These are phyloP conservation scores for Phlyctochytrium planicorne DNA, from an alignment of 192 early-diverging fungal genomes.

Conservation along the genomic window DNA sequence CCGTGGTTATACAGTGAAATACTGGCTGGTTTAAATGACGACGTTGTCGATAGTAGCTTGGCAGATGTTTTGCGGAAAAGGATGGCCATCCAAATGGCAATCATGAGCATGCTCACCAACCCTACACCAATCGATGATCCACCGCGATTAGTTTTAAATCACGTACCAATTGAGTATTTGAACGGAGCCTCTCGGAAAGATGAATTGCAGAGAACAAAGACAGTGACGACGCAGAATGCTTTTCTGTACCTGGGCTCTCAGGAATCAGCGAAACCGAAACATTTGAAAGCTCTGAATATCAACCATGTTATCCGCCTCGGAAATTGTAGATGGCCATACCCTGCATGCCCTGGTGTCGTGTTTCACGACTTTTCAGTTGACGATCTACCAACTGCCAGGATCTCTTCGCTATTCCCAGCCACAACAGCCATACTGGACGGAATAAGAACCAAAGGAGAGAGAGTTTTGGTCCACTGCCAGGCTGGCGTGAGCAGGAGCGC, in stretches of 20 bases:
- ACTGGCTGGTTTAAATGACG: neutral
- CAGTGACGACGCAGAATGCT: neutral
- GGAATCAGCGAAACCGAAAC: slow-evolving; percentile 1
- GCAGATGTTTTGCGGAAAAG: neutral
- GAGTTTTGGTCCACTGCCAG: slow-evolving; percentile 77
- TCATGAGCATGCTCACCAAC: neutral
- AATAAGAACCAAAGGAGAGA: neutral
- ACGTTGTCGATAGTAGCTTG: neutral
- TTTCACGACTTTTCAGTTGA: slow-evolving; percentile 4
- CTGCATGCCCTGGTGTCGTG: neutral
- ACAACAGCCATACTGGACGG: neutral
- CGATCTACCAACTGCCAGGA: neutral
- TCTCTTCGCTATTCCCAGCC: slow-evolving; percentile 2
- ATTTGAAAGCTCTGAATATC: neutral
- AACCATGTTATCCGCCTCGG: slow-evolving; percentile 5
- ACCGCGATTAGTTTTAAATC: neutral
- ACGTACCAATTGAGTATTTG: neutral
- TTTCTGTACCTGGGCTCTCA: slow-evolving; percentile 7
- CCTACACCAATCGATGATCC: neutral
- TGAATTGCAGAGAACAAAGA: neutral
- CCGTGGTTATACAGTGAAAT: neutral
- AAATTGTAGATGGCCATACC: slow-evolving; percentile 4
- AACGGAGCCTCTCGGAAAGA: too few relatives aligned
- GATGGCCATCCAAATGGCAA: slow-evolving; percentile 2
- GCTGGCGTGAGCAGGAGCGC: slow-evolving; percentile 80